Base-by-base conservation (phyloP, 2,329 filamentous ascomycete genomes). In the Diplocarpon mali region DNA sequence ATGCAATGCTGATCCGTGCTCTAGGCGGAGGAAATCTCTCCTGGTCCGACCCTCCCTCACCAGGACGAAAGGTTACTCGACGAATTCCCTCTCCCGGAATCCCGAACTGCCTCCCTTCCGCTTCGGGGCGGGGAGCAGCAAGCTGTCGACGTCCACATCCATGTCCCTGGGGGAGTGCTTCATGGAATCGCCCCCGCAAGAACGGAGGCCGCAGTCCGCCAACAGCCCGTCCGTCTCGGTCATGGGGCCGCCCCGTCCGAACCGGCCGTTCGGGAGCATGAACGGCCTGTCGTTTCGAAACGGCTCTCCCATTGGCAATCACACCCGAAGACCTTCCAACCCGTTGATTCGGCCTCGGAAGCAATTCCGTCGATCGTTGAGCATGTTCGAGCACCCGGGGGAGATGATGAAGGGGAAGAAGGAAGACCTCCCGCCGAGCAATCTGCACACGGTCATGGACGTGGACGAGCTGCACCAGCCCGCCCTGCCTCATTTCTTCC, bases 351-450 rank as follows among this genome's bases (percentile, higher is more conserved):
- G 87, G 50, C 85, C 85, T 36, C 78, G 89, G 53, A 94, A 94
- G 61, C 85, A 92, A 63, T 90, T 90, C 60, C 81, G 92, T 49
- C 80, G 92, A 53, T 94, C 90, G 17, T 69, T 95, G 60, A 96
- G 92, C 73, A 98, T 98, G 92, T 98, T 94, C 66, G 90, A 96
- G 67, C 80, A 84, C 62, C 84, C 89, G 3, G 84, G 78, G 53
- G 92, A 96, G 61, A 73, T 95, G 44, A 84, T 94, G 69, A 87
- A 86, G 66, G 72, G 80, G 45, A 87, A 88, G 63, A 70, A 82
- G 53, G 76, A 78, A 37, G 75, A 75, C 10, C 63, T 67, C 56
- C 60, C 72, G 46, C 69, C 75, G 48, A 73, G 70, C 56, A 68
- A 69, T 47, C 68, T 90, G 50, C 76, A 85, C 56, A 81, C 84